These are phyloP conservation scores for Podosphaera aphanis DNA, from an alignment of 2,329 filamentous ascomycete genomes.

Conservation along the genomic window DNA sequence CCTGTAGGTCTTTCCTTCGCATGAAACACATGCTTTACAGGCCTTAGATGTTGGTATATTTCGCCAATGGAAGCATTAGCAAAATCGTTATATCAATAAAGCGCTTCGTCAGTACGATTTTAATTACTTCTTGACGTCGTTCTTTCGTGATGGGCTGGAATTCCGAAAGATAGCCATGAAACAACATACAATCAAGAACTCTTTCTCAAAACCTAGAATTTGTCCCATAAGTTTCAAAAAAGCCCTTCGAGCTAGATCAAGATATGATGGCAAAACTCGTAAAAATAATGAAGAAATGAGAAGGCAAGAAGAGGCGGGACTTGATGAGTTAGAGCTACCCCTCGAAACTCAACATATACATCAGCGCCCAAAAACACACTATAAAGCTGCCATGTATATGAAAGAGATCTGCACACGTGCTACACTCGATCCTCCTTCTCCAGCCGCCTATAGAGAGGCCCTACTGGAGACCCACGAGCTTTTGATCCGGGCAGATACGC, in stretches of 20 bases:
- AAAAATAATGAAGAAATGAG: neutral
- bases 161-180: neutral
- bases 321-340: neutral
- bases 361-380: neutral
- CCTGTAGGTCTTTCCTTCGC: conserved; percentile 1
- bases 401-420: neutral
- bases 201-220: conserved; percentile 1
- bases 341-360: neutral
- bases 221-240: neutral
- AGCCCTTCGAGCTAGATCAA: neutral
- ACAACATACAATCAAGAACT: neutral
- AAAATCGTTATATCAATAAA: neutral
- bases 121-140: conserved; percentile 1
- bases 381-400: neutral
- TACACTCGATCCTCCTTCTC: neutral
- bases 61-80: conserved; percentile 2
- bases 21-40: conserved; percentile 2
- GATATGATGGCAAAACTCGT: neutral
- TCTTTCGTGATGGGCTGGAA: neutral
- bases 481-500: neutral
- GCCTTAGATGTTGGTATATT: conserved; percentile 4
- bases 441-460: neutral
- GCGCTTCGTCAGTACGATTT: conserved; percentile 1
- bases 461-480: neutral
- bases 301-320: neutral